phyloP scores from a whole-genome alignment of 2,329 filamentous ascomycete species.

The Fusarium equiseti region DNA sequence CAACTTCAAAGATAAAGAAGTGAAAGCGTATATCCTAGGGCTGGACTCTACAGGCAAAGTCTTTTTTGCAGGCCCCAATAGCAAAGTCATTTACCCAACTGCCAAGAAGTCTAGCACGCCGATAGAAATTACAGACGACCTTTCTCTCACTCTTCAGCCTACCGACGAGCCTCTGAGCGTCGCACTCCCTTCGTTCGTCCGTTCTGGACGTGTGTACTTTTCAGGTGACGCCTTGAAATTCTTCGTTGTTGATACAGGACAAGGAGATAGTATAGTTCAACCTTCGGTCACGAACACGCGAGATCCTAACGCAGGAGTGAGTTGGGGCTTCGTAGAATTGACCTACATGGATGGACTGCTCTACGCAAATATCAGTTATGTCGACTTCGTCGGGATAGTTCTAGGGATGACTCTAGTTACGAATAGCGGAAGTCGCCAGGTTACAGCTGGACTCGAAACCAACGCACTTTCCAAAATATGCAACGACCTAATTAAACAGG shows the following conservation, averaged over 20 bases:
- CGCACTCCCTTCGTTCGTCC: conserved; percentile 56
- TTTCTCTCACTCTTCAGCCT: no score
- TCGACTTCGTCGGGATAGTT: conserved; percentile 63
- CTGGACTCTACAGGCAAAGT: conserved; percentile 54
- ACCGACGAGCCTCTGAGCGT: conserved; percentile 55
- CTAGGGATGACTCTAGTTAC: conserved; percentile 62
- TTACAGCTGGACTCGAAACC: conserved; percentile 55
- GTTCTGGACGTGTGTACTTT: conserved; percentile 60
- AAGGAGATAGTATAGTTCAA: conserved; percentile 58
- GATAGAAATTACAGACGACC: no score
- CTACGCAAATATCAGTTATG: no score
- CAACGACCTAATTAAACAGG: conserved; percentile 55
- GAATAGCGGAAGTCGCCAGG: conserved; percentile 53
- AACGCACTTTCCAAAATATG: conserved; percentile 57
- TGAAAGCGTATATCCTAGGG: conserved; percentile 62
- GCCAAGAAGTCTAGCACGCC: no score
- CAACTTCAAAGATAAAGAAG: conserved; percentile 53
- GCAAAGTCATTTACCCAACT: conserved; percentile 57
- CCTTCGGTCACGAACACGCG: conserved; percentile 59
- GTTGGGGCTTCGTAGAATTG: conserved; percentile 65
- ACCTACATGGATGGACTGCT: conserved; percentile 55
- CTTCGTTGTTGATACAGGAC: conserved; percentile 53
- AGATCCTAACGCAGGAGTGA: conserved; percentile 58
- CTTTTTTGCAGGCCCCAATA: conserved; percentile 58
- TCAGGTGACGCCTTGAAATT: conserved; percentile 57